Percentiles rank a stretch among this genome's conserved stretches.
Conservation (phyloP, 2,329 filamentous ascomycete genomes). For the Calonectria fujianensis region DNA sequence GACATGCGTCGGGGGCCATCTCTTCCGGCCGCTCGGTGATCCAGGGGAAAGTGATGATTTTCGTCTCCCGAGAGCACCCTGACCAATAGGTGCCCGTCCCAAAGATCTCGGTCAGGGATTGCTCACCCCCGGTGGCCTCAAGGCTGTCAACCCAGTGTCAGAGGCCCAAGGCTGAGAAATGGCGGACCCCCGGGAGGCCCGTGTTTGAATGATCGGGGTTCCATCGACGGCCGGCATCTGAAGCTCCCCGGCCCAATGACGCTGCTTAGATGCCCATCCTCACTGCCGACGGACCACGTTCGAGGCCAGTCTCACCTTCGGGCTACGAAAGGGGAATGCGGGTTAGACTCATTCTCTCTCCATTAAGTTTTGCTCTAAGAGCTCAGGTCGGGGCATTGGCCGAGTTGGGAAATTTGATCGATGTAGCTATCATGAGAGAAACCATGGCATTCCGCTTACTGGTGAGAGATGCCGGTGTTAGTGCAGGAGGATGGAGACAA, state of each 20-base stretch:
- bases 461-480: conserved; percentile 2
- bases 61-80: conserved; percentile 20
- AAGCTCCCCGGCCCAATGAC: conserved; percentile 34
- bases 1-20: conserved; percentile 20
- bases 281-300: conserved; percentile 5
- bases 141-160: conserved; percentile 31
- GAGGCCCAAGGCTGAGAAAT: conserved; percentile 44
- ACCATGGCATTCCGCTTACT: conserved; percentile 11
- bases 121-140: conserved; percentile 41
- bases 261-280: background rate
- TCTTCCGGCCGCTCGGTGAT: conserved; percentile 26
- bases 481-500: conserved; percentile 15
- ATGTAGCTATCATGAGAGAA: background rate
- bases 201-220: conserved; percentile 40
- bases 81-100: conserved; percentile 50
- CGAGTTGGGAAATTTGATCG: conserved; percentile 2
- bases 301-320: background rate
- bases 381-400: conserved; percentile 21
- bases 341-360: background rate
- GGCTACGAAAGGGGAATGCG: background rate
- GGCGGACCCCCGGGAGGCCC: conserved; percentile 48
- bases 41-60: conserved; percentile 5
- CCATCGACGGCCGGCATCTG: conserved; percentile 9
- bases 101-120: conserved; percentile 52
- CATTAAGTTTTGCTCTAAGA: conserved; percentile 9